phyloP scores from a whole-genome alignment of 2,329 filamentous ascomycete genomes.

The Metarhizium album region DNA sequence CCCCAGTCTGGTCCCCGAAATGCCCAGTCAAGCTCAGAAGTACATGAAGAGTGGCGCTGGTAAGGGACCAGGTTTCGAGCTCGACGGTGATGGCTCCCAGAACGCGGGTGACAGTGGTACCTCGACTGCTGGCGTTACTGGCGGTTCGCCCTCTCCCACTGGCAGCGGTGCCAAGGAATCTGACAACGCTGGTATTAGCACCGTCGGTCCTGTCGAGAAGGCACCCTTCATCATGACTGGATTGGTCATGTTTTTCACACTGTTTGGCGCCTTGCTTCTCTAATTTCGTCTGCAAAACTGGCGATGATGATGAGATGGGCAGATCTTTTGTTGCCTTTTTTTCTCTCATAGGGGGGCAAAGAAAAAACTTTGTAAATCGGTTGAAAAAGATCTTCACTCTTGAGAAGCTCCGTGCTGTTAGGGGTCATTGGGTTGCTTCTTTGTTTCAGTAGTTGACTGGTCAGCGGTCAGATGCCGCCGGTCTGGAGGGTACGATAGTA shows the following conservation, averaged over 20 bases:
- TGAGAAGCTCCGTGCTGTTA: background rate
- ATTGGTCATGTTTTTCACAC: conserved; percentile 24
- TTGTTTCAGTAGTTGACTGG: background rate
- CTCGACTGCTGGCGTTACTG: conserved; percentile 31
- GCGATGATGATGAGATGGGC: background rate
- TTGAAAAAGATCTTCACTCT: background rate
- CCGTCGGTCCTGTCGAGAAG: conserved; percentile 16
- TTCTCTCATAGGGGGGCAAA: conserved; percentile 4
- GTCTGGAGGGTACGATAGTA: conserved; percentile 3
- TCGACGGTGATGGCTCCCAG: conserved; percentile 43
- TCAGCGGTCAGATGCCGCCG: background rate
- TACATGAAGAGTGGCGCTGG: conserved; percentile 45
- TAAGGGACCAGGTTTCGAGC: conserved; percentile 38
- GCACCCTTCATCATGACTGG: conserved; percentile 25
- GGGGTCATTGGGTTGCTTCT: background rate
- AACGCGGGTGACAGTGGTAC: conserved; percentile 35
- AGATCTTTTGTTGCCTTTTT: conserved; percentile 5
- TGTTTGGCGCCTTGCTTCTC: conserved; percentile 29
- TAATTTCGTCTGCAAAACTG: conserved; percentile 14
- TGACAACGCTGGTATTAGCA: conserved; percentile 22
- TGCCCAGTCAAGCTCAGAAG: conserved; percentile 39
- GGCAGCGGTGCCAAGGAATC: conserved; percentile 9
- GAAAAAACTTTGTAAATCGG: background rate
- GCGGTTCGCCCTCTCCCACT: conserved; percentile 21
- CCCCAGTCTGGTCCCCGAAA: conserved; percentile 37